Conservation (phyloP, 192 early-diverging fungal genomes). For the Coemansia furcata region DNA sequence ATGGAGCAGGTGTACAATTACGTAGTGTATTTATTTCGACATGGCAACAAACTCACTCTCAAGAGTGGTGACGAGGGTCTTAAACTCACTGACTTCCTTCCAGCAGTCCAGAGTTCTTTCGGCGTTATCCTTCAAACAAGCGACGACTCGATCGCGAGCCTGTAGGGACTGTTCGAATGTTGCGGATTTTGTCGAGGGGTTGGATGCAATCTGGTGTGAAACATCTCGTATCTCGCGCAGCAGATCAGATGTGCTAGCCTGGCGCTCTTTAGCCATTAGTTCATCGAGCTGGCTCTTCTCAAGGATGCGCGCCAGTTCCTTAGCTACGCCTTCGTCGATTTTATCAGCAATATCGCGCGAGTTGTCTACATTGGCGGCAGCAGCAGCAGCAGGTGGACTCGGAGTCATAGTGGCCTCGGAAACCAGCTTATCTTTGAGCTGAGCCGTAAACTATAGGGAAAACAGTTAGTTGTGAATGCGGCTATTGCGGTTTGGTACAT, state of each 20-base stretch:
- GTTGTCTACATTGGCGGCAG: background rate
- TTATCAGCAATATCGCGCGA: constrained; percentile 24
- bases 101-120: constrained; percentile 50
- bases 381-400: background rate
- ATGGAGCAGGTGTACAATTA: no score
- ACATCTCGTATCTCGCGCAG: constrained; percentile 45
- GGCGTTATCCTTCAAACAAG: constrained; percentile 32
- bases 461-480: background rate
- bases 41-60: constrained; percentile 39
- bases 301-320: constrained; percentile 48
- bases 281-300: constrained; percentile 47
- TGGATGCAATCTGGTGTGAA: constrained; percentile 27
- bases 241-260: constrained; percentile 45
- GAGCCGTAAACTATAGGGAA: constrained; percentile 36
- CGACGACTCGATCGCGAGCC: constrained; percentile 34
- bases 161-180: constrained; percentile 15
- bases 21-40: no score
- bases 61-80: constrained; percentile 26
- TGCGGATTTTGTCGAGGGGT: constrained; percentile 9
- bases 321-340: constrained; percentile 37
- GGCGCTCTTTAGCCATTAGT: constrained; percentile 37
- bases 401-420: background rate
- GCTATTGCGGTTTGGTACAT: background rate
- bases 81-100: constrained; percentile 47
- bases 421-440: constrained; percentile 38